Percentiles rank a stretch among this genome's conserved stretches.
phyloP scores from a whole-genome alignment of 139 green algal species.

The Astrephomene gubernaculifera region DNA sequence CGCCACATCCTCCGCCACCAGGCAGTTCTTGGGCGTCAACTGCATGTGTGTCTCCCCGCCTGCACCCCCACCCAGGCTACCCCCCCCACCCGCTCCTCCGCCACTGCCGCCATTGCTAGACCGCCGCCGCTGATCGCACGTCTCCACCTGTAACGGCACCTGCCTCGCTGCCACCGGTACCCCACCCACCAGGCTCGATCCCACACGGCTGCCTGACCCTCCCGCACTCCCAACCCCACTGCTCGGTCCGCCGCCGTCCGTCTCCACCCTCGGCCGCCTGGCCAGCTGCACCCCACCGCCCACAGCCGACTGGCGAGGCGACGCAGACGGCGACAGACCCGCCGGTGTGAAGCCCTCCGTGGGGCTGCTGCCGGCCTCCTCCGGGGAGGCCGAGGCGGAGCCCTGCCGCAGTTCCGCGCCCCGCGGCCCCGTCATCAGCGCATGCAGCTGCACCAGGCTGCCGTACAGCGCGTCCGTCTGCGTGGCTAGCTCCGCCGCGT shows the following conservation, averaged over 20 bases:
- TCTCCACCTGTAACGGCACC: too few species aligned
- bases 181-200: too few species aligned
- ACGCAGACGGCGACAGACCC: background rate
- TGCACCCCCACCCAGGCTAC: too few species aligned
- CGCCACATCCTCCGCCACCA: constrained; percentile 46
- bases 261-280: background rate
- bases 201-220: too few species aligned
- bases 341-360: background rate
- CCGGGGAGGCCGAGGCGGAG: too few species aligned
- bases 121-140: too few species aligned
- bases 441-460: constrained; percentile 47
- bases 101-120: too few species aligned
- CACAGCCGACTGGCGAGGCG: constrained; percentile 3
- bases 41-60: background rate
- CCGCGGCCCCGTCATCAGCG: constrained; percentile 50
- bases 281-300: background rate
- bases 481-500: background rate
- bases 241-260: background rate
- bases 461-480: constrained; percentile 44
- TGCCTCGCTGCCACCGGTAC: too few species aligned
- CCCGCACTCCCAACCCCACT: too few species aligned
- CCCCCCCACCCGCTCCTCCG: too few species aligned
- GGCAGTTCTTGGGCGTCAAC: constrained; percentile 44
- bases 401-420: constrained; percentile 24
- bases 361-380: background rate